Evolutionary conservation across 306 rosid genomes (phyloP).

Genomic region (Vicia villosa): DNA sequence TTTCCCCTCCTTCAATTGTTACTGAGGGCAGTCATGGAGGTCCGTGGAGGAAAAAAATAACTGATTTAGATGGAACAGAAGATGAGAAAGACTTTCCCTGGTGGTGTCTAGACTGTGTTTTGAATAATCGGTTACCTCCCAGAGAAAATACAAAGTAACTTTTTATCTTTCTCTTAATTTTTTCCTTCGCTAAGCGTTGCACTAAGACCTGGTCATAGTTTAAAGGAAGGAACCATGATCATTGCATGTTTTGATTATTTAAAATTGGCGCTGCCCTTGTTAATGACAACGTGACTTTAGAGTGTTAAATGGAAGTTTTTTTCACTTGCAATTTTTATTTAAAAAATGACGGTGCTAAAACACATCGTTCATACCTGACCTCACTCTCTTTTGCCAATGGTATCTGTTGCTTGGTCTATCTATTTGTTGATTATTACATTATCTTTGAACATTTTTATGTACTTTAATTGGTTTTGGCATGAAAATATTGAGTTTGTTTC

Average conservation of each 20-base stretch:
- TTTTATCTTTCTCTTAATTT: slow-evolving; percentile 33
- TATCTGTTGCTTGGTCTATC: slow-evolving; percentile 22
- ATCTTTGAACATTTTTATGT: slow-evolving; percentile 6
- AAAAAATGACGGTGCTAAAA: slow-evolving; percentile 10
- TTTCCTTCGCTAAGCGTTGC: slow-evolving; percentile 21
- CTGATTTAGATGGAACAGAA: slow-evolving; percentile 89
- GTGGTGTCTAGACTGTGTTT: slow-evolving; percentile 93
- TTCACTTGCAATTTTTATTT: background rate
- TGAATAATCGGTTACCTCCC: slow-evolving; percentile 85
- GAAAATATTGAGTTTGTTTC: slow-evolving; percentile 11
- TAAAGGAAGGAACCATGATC: slow-evolving; percentile 28
- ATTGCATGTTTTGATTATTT: slow-evolving; percentile 27
- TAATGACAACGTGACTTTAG: slow-evolving; percentile 16
- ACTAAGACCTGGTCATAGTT: background rate
- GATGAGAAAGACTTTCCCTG: slow-evolving; percentile 96
- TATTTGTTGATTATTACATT: slow-evolving; percentile 14
- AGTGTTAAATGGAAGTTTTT: slow-evolving; percentile 2
- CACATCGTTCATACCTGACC: slow-evolving; percentile 19
- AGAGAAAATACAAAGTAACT: slow-evolving; percentile 93
- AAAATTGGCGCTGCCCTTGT: slow-evolving; percentile 16
- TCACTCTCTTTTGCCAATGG: slow-evolving; percentile 10
- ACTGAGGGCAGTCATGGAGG: slow-evolving; percentile 97
- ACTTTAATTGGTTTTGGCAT: slow-evolving; percentile 16
- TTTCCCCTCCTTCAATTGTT: slow-evolving; percentile 85
- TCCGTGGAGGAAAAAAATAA: slow-evolving; percentile 93